Conservation (phyloP, 2,329 filamentous ascomycete species). For the Colletotrichum tropicicola region DNA sequence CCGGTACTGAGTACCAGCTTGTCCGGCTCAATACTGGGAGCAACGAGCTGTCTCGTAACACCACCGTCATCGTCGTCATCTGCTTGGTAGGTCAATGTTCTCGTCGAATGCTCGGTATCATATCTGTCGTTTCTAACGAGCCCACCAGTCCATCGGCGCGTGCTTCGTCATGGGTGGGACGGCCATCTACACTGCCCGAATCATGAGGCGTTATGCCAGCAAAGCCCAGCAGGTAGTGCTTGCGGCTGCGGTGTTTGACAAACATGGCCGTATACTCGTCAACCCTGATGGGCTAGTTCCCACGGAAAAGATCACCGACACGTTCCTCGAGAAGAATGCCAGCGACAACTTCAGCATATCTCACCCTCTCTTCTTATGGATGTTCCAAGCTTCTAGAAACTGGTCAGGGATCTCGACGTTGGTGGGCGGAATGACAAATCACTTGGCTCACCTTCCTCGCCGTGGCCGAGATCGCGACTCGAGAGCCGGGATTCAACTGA, state of each 20-base stretch:
- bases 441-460: slow-evolving; percentile 65
- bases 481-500: slow-evolving; percentile 50
- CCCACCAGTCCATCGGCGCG: slow-evolving; percentile 64
- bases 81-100: slow-evolving; percentile 64
- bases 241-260: slow-evolving; percentile 74
- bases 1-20: slow-evolving; percentile 74
- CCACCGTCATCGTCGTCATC: slow-evolving; percentile 78
- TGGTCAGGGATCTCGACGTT: slow-evolving; percentile 77
- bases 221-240: slow-evolving; percentile 69
- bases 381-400: slow-evolving; percentile 81
- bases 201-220: slow-evolving; percentile 61
- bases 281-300: slow-evolving; percentile 75
- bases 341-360: slow-evolving; percentile 79
- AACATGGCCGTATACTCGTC: slow-evolving; percentile 72
- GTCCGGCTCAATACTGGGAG: slow-evolving; percentile 51
- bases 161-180: slow-evolving; percentile 67
- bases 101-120: not conserved
- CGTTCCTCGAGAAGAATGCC: slow-evolving; percentile 71
- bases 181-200: slow-evolving; percentile 61
- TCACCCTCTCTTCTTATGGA: slow-evolving; percentile 87
- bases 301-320: slow-evolving; percentile 80
- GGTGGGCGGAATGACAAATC: slow-evolving; percentile 76
- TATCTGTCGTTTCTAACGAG: not conserved
- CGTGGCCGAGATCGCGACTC: slow-evolving; percentile 48
- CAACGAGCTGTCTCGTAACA: slow-evolving; percentile 63